phyloP scores from a whole-genome alignment of 805 yeast genomes.

The Barnettozyma botsteinii region DNA sequence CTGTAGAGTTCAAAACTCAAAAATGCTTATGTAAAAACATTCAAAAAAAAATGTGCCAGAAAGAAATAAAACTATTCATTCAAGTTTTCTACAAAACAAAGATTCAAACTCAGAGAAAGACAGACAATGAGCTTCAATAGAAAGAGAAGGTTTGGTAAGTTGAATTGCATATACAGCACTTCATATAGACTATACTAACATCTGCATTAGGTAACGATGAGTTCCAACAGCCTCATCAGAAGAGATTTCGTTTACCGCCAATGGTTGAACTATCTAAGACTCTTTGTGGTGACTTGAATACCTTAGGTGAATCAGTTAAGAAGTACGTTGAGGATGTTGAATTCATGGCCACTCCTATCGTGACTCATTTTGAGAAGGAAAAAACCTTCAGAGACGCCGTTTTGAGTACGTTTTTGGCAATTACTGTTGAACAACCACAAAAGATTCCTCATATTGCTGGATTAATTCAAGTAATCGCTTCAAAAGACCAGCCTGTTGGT shows the following conservation, averaged over 20 bases:
- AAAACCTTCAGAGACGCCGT: conserved; percentile 54
- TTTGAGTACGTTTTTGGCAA: conserved; percentile 59
- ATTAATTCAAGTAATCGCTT: conserved; percentile 59
- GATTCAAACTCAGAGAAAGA: background rate
- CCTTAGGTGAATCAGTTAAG: conserved; percentile 49
- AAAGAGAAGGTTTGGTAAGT: conserved; percentile 26
- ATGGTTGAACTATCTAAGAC: conserved; percentile 41
- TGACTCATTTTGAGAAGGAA: conserved; percentile 57
- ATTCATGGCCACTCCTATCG: conserved; percentile 60
- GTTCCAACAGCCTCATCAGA: conserved; percentile 20
- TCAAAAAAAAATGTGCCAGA: background rate
- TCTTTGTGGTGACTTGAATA: conserved; percentile 45
- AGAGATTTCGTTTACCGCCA: conserved; percentile 35
- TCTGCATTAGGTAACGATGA: conserved; percentile 19
- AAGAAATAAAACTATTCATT: too few relatives aligned
- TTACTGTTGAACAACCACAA: conserved; percentile 85
- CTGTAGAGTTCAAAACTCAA: too few relatives aligned
- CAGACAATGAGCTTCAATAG: conserved; percentile 22
- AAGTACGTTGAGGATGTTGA: conserved; percentile 57
- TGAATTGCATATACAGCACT: background rate
- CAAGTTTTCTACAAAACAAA: too few relatives aligned
- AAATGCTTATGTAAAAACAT: too few relatives aligned
- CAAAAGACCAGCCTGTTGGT: conserved; percentile 60
- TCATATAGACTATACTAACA: background rate
- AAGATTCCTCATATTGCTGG: conserved; percentile 70